phyloP scores from a whole-genome alignment of 2,329 filamentous ascomycete genomes.

The Beauveria bassiana region DNA sequence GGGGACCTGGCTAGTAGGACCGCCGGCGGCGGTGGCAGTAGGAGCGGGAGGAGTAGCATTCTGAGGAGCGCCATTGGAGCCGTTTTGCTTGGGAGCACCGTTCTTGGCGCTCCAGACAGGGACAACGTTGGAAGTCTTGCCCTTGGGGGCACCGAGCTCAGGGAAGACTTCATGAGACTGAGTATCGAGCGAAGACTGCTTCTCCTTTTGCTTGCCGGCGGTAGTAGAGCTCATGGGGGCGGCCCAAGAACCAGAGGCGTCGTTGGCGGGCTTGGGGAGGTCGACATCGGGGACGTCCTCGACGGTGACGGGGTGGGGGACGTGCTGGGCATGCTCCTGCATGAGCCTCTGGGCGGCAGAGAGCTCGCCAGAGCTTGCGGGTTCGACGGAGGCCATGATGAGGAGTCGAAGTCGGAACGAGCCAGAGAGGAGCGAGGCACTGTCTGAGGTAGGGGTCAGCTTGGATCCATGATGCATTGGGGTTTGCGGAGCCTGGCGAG shows the following conservation, averaged over 20 bases:
- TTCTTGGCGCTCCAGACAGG: slow-evolving; percentile 74
- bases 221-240: slow-evolving; percentile 53
- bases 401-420: slow-evolving; percentile 13
- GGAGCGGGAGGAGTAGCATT: slow-evolving; percentile 58
- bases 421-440: background rate
- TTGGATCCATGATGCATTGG: background rate
- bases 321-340: slow-evolving; percentile 49
- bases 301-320: slow-evolving; percentile 55
- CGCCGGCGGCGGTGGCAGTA: slow-evolving; percentile 34
- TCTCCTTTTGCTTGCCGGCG: slow-evolving; percentile 60
- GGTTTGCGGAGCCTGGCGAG: background rate
- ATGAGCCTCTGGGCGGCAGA: slow-evolving; percentile 56
- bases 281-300: slow-evolving; percentile 81
- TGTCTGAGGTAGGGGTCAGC: background rate
- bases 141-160: slow-evolving; percentile 65
- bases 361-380: slow-evolving; percentile 30
- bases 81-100: slow-evolving; percentile 46
- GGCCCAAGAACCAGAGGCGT: slow-evolving; percentile 38
- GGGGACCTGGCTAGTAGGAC: slow-evolving; percentile 25
- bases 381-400: slow-evolving; percentile 34
- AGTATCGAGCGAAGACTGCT: slow-evolving; percentile 56
- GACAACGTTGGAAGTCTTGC: slow-evolving; percentile 59
- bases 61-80: slow-evolving; percentile 45
- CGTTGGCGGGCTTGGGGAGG: slow-evolving; percentile 46
- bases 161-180: slow-evolving; percentile 89